Conservation (phyloP, 2,329 filamentous ascomycete genomes). For the Pyricularia pennisetigena region DNA sequence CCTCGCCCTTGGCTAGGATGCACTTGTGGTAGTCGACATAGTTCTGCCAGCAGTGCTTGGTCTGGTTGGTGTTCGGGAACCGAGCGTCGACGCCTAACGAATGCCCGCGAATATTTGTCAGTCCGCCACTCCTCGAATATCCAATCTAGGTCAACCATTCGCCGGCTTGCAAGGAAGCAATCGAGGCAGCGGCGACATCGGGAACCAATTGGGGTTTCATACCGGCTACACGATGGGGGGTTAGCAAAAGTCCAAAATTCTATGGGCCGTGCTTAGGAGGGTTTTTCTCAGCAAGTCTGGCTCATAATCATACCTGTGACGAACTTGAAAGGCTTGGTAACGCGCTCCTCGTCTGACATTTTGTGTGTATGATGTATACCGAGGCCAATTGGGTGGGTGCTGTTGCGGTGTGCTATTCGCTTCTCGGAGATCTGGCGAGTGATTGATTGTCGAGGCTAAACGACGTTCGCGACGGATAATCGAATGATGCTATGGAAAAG, state of each 20-base stretch:
- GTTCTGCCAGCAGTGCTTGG: conserved; percentile 99
- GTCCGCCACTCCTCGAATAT: not conserved
- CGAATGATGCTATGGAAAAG: conserved; percentile 4
- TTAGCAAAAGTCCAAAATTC: conserved; percentile 24
- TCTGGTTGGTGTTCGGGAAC: conserved; percentile 97
- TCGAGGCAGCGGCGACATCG: not conserved
- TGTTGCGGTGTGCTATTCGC: not conserved
- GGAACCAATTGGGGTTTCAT: conserved; percentile 11
- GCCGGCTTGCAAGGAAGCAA: not conserved
- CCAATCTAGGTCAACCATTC: not conserved
- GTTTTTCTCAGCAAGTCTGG: conserved; percentile 12
- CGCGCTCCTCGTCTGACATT: conserved; percentile 85
- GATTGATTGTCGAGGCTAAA: not conserved
- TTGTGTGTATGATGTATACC: conserved; percentile 37
- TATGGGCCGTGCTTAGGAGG: conserved; percentile 13
- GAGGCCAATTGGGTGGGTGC: conserved; percentile 16
- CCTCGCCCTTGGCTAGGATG: conserved; percentile 95
- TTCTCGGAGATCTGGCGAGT: not conserved
- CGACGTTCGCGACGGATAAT: not conserved
- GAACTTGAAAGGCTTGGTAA: conserved; percentile 99
- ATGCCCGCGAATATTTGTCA: not conserved
- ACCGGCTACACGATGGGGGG: conserved; percentile 30
- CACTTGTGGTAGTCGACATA: conserved; percentile 99
- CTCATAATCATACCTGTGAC: conserved; percentile 55
- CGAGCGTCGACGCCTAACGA: conserved; percentile 87